These are phyloP conservation scores for Turnera subulata DNA, from an alignment of 345 rosid species.

Conservation along the genomic window DNA sequence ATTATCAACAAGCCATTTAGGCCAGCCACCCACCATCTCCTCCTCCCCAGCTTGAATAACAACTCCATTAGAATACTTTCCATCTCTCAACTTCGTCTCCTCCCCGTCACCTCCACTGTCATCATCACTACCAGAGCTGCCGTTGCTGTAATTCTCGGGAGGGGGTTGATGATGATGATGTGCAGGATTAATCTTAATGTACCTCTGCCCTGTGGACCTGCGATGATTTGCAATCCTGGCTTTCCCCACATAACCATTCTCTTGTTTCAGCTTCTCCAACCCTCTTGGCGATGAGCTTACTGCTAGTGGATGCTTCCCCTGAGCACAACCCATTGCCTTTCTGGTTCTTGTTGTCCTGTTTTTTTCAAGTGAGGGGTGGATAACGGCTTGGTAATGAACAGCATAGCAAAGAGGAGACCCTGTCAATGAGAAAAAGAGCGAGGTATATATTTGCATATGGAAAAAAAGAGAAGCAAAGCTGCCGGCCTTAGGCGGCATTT, in stretches of 20 bases:
- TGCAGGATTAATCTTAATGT: slow-evolving; percentile 13
- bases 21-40: slow-evolving; percentile 54
- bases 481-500: slow-evolving; percentile 52
- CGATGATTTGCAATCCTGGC: slow-evolving; percentile 18
- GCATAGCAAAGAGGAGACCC: slow-evolving; percentile 5
- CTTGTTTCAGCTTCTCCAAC: slow-evolving; percentile 40
- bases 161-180: slow-evolving; percentile 17
- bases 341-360: slow-evolving; percentile 7
- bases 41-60: slow-evolving; percentile 13
- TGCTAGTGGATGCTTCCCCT: slow-evolving; percentile 38
- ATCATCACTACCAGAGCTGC: slow-evolving; percentile 4
- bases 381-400: background rate
- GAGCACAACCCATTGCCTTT: slow-evolving; percentile 49
- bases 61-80: background rate
- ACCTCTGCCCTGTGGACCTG: slow-evolving; percentile 46
- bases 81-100: slow-evolving; percentile 16
- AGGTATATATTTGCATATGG: slow-evolving; percentile 17
- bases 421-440: slow-evolving; percentile 3
- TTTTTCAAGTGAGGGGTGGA: too few relatives aligned
- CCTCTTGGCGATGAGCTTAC: slow-evolving; percentile 33
- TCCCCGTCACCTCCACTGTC: slow-evolving; percentile 9
- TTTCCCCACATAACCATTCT: slow-evolving; percentile 35
- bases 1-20: slow-evolving; percentile 58
- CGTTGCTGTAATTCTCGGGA: slow-evolving; percentile 7
- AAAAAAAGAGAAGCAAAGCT: background rate